Base-by-base conservation (phyloP, 371 early-diverging fungal genomes). In the Mortierella sp. region DNA sequence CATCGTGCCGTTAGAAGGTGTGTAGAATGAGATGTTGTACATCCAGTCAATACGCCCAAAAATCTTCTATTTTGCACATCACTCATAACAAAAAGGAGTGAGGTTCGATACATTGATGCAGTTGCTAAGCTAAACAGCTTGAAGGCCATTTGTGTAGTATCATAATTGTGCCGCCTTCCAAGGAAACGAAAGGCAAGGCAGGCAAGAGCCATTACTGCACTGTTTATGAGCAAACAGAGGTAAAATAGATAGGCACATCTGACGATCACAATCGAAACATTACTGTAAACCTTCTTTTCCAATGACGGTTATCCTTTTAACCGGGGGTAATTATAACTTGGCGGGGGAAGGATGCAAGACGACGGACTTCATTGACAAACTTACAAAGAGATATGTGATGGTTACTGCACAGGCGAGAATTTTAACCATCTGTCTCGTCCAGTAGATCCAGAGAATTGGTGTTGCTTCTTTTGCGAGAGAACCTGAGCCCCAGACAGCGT, bases 381-480 rank as follows among this genome's bases (percentile, higher is more conserved):
- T 80, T 80, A 80, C 81, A 65, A 80, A 80, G 37, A 80, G 81
- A 57, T 80, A 80, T 23, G 71, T 62, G 43, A 80, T 67, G 56
- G 81, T 80, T 22, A 80, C 72, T 0, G 60, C 57, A 58, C 68
- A 75, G 28, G 81, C 64, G 1, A 68, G 55, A 22, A 71, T 66
- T 45, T 80, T 80, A 62, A 65, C 61, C 42, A 80, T 10, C 60
- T 80, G 81, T 45, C 81, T 57, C n/a, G 68, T 57, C 81, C 81
- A 80, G 61, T 80, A 80, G 58, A 80, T 66, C 75, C 75, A 70
- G 35, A 68, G 35, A 17, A 71, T 67, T 10, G 81, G 81, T 4
- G 68, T 59, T 4, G 64, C 55, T 35, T 71, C 68, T 13, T n/a
- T 59, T 37, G 49, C 7, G 49, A 68, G 66, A 10, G 56, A 17